Evolutionary conservation across 2,329 filamentous ascomycete genomes (phyloP).

Genomic region (Colletotrichum sp.): DNA sequence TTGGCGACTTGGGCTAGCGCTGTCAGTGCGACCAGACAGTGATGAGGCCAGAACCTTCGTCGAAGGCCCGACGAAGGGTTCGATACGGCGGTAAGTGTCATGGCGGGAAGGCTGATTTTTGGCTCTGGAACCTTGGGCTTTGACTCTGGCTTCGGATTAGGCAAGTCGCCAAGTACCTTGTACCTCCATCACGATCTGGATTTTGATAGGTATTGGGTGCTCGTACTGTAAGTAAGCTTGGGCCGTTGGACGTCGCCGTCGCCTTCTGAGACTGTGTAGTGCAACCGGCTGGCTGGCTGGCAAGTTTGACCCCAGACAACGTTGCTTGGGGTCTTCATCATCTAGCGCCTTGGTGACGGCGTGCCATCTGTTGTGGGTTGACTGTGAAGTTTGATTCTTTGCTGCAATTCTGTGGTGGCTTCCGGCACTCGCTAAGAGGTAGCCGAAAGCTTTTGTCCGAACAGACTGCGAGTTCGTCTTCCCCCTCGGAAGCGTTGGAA

Average conservation of each 20-base stretch:
- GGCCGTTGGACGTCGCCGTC: neutral
- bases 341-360: neutral
- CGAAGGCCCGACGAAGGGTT: slow-evolving; percentile 4
- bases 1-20: neutral
- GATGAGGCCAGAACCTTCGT: slow-evolving; percentile 5
- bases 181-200: neutral
- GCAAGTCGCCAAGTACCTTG: neutral
- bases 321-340: neutral
- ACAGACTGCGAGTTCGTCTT: neutral
- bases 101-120: neutral
- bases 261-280: neutral
- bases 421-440: neutral
- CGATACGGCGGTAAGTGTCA: neutral
- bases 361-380: neutral
- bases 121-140: neutral
- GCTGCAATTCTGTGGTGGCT: neutral
- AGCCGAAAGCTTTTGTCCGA: neutral
- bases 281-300: neutral
- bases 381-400: neutral
- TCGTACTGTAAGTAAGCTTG: neutral
- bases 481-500: neutral
- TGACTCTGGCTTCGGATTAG: neutral
- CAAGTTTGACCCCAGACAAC: neutral
- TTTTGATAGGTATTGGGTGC: neutral
- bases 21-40: neutral